These are phyloP conservation scores for Candida tibetensis DNA, from an alignment of 805 yeast genomes.

Conservation along the genomic window DNA sequence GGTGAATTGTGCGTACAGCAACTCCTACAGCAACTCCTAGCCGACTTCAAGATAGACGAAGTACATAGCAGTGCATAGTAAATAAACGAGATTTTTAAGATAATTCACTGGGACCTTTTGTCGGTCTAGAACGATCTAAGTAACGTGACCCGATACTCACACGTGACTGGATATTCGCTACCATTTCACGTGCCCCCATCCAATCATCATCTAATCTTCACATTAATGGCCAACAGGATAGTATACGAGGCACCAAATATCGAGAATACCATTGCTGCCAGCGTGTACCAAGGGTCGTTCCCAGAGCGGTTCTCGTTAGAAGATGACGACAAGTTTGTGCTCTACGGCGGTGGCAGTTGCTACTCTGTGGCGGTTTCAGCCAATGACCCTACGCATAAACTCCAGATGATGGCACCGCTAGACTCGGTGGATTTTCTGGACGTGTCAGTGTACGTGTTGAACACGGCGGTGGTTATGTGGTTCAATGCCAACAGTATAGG, in stretches of 20 bases:
- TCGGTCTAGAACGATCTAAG: no score
- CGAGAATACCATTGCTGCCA: constrained; percentile 39
- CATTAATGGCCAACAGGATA: constrained; percentile 9
- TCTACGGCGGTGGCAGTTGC: constrained; percentile 37
- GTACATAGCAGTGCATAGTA: no score
- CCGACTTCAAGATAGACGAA: no score
- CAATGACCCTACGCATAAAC: constrained; percentile 14
- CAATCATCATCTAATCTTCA: no score
- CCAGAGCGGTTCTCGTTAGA: constrained; percentile 38
- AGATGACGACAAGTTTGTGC: constrained; percentile 38
- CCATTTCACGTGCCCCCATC: no score
- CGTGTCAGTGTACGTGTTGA: constrained; percentile 32
- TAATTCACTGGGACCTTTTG: no score
- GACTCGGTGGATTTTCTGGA: constrained; percentile 7
- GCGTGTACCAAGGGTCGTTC: constrained; percentile 32
- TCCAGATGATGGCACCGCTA: constrained; percentile 12
- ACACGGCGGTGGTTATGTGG: constrained; percentile 35
- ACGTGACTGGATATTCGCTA: no score
- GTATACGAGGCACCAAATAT: constrained; percentile 32
- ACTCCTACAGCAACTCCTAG: no score
- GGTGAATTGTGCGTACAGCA: no score
- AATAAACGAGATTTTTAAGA: no score
- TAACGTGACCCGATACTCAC: no score
- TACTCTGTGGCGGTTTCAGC: constrained; percentile 12
- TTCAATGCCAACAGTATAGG: constrained; percentile 20